Conservation (phyloP, 805 yeast species). For the Metschnikowia henanensis region DNA sequence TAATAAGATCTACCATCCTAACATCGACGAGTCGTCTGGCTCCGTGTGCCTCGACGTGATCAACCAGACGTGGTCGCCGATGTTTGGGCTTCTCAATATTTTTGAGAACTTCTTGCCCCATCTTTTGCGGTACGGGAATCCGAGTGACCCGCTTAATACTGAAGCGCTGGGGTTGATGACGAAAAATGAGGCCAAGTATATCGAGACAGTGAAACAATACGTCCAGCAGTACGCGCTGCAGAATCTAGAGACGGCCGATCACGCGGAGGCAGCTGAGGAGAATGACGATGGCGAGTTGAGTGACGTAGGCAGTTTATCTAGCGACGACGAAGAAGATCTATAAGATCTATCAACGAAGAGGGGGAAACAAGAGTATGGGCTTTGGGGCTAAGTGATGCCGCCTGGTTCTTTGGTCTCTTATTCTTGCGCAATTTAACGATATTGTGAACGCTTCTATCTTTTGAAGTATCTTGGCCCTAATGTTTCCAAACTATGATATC, state of each 20-base stretch:
- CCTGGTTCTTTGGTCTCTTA: too few species aligned
- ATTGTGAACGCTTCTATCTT: too few species aligned
- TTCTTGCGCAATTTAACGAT: too few species aligned
- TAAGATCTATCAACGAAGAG: background rate
- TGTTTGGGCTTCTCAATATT: constrained; percentile 89
- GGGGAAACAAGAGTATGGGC: background rate
- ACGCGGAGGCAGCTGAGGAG: constrained; percentile 30
- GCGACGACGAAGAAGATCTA: constrained; percentile 38
- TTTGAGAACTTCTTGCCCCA: constrained; percentile 95
- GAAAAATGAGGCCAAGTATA: constrained; percentile 65
- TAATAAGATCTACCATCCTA: constrained; percentile 92
- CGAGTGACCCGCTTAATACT: constrained; percentile 89
- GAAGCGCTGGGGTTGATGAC: constrained; percentile 83
- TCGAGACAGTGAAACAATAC: constrained; percentile 67
- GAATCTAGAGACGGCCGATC: constrained; percentile 42
- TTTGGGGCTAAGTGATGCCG: too few species aligned
- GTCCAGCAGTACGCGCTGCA: constrained; percentile 62
- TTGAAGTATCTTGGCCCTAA: too few species aligned
- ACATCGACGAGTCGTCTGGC: constrained; percentile 88
- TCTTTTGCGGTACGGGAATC: constrained; percentile 85
- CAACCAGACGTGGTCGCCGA: constrained; percentile 97
- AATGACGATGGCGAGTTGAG: constrained; percentile 45
- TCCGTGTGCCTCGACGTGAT: constrained; percentile 95
- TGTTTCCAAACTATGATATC: too few species aligned
- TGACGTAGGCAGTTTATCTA: constrained; percentile 48